A percentile compares a stretch with the other conserved stretches of the same genome.
phyloP scores from a whole-genome alignment of 75 land plant genomes.

The Pinus tabuliformis region DNA sequence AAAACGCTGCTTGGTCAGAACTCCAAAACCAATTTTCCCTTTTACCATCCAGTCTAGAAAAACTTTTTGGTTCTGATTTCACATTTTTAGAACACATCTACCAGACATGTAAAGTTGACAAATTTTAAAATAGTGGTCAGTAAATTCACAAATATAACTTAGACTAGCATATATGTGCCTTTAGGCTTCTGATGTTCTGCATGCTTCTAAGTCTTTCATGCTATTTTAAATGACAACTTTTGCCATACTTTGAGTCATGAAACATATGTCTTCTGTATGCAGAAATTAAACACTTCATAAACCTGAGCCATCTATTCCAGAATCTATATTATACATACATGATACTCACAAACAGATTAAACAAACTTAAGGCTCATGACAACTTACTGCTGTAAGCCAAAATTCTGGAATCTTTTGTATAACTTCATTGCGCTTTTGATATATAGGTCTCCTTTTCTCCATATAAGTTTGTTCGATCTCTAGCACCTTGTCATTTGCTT shows the following conservation, averaged over 20 bases:
- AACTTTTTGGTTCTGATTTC: background rate
- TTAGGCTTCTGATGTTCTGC: background rate
- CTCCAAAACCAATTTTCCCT: background rate
- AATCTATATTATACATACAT: background rate
- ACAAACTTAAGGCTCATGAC: background rate
- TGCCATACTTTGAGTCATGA: background rate
- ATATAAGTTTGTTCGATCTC: slow-evolving; percentile 6
- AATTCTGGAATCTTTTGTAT: slow-evolving; percentile 8
- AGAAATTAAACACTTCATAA: background rate
- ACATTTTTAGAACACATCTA: background rate
- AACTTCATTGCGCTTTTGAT: slow-evolving; percentile 3
- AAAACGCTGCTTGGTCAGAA: background rate
- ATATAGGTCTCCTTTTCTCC: slow-evolving; percentile 6
- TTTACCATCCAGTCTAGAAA: background rate
- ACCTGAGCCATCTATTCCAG: background rate
- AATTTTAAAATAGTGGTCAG: background rate
- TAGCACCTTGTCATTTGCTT: slow-evolving; percentile 9
- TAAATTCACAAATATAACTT: background rate
- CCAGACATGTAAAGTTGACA: background rate
- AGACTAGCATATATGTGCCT: background rate
- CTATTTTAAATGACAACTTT: background rate
- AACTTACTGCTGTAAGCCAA: slow-evolving; percentile 6
- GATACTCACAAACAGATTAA: background rate
- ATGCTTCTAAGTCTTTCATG: background rate
- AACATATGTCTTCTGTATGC: background rate